Evolutionary conservation across 1,284 basidiomycete species (phyloP), one percentile per base, ranked within the genome.

Genomic region (Inonotus hispidus): DNA sequence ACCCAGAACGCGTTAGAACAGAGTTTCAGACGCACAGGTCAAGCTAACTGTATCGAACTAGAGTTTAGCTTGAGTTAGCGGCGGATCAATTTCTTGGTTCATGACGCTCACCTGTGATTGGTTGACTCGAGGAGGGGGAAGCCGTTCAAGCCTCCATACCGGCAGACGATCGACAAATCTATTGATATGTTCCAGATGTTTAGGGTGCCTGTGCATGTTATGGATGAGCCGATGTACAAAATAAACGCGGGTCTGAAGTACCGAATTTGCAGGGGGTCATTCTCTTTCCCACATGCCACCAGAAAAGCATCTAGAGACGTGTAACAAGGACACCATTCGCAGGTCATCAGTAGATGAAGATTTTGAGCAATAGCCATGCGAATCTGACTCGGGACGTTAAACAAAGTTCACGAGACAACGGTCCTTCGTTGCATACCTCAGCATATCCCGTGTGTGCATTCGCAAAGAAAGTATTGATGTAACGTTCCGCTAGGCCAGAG

Each of bases 41-140:
- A 92, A 74, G 11, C 90, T 88, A 60, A 92, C 85, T 76, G 91
- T 93, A 75, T 97, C 94, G 71, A 96, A 96, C 77, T 85, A 43
- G 16, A 21, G 19, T n/a, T 21, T 14, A 43, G 16, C 19, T 14
- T 7, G 13, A 43, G n/a, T 21, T 16, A 43, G 19, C 41, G 19
- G 7, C 45, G 32, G 25, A 43, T 11, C 21, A n/a, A 29, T 37
- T 27, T 29, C 50, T 5, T 35, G 32, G 49, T 58, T 62, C 50
- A 59, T 23, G 39, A 64, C 52, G 11, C 74, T 56, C 67, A 81
- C 84, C 72, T 87, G 85, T 43, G 82, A 92, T 71, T 86, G 90
- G 65, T 77, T 86, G 62, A 88, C 90, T 67, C 90, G 81, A 0
- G 93, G 92, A 53, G 92, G 92, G 29, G 92, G 84, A n/a, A 93